Conservation (phyloP, 176 grass and related monocot species). For the Musa troglodytarum region DNA sequence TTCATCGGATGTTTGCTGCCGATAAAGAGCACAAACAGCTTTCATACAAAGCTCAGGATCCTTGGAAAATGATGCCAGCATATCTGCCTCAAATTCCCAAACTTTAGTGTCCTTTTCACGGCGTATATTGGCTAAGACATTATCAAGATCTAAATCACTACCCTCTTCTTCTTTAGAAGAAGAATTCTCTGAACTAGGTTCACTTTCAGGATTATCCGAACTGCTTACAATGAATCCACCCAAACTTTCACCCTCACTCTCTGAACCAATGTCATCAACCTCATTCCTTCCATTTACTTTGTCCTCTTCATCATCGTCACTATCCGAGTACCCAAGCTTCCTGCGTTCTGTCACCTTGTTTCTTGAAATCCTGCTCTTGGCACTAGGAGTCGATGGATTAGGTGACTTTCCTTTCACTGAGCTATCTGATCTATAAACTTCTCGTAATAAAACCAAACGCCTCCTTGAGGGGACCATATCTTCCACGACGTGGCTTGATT, state of each 20-base stretch:
- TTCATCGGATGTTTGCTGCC: slow-evolving; percentile 49
- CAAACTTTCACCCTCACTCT: slow-evolving; percentile 43
- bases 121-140: slow-evolving; percentile 33
- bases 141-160: slow-evolving; percentile 26
- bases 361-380: not conserved
- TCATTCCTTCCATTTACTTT: not conserved
- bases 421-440: not conserved
- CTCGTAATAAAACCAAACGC: too few species aligned
- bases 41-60: slow-evolving; percentile 43
- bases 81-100: slow-evolving; percentile 56
- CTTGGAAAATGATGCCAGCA: too few species aligned
- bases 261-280: slow-evolving; percentile 12
- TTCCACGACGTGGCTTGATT: too few species aligned
- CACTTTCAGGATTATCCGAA: slow-evolving; percentile 25
- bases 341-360: not conserved
- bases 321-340: slow-evolving; percentile 5
- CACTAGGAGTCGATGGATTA: slow-evolving; percentile 12
- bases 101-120: slow-evolving; percentile 27
- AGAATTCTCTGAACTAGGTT: slow-evolving; percentile 10
- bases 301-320: slow-evolving; percentile 11
- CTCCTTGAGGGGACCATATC: too few species aligned
- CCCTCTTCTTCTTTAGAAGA: slow-evolving; percentile 16
- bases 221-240: slow-evolving; percentile 21
- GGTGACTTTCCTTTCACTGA: not conserved
- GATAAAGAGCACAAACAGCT: slow-evolving; percentile 75